These are phyloP conservation scores for Trypanosoma avium DNA, from an alignment of 208 protist species.

Conservation along the genomic window DNA sequence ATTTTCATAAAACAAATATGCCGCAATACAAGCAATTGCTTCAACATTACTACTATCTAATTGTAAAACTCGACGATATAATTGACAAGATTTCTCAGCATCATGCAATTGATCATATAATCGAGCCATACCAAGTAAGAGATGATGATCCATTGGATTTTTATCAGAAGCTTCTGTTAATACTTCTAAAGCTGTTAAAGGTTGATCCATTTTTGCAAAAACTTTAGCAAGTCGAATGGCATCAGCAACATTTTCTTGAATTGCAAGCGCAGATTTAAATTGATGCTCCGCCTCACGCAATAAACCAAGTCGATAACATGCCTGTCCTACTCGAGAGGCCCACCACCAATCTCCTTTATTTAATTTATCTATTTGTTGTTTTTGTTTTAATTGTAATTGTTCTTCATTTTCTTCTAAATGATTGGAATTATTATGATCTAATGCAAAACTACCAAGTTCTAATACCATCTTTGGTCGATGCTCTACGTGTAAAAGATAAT, in stretches of 20 bases:
- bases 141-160: conserved; percentile 87
- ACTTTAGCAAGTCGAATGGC: conserved; percentile 94
- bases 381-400: not conserved
- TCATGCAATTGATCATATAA: conserved; percentile 93
- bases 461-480: conserved; percentile 91
- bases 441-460: conserved; percentile 75
- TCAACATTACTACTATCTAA: conserved; percentile 93
- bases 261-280: conserved; percentile 75
- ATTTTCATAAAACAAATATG: conserved; percentile 93
- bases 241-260: conserved; percentile 82
- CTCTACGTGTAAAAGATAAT: conserved; percentile 94
- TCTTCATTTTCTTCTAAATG: not conserved
- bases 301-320: conserved; percentile 94
- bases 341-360: conserved; percentile 97
- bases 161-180: conserved; percentile 69
- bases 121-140: conserved; percentile 87
- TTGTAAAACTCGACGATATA: conserved; percentile 83
- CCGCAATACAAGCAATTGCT: conserved; percentile 92
- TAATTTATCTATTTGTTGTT: not conserved
- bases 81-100: conserved; percentile 58
- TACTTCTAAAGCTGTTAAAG: conserved; percentile 90
- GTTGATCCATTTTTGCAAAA: conserved; percentile 93
- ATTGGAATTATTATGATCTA: conserved; percentile 25
- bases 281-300: conserved; percentile 94
- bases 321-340: conserved; percentile 93